Base-by-base conservation (phyloP, 2,329 filamentous ascomycete genomes). In the Talaromyces albobiverticillius region DNA sequence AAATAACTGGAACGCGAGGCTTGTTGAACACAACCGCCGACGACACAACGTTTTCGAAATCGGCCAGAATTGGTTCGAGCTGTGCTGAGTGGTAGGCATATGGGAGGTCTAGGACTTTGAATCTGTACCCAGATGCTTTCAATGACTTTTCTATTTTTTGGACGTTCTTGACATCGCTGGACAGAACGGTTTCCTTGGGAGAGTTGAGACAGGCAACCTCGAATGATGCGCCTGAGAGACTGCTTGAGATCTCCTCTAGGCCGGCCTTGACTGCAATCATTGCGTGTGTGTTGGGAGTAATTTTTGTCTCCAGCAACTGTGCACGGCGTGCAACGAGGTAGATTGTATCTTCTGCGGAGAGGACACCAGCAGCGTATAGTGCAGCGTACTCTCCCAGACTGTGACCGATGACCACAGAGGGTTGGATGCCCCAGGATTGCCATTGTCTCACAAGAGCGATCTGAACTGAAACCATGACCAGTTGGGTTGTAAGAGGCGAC, bases 121-220 rank as follows among this genome's bases (percentile, higher is more conserved):
- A 80, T 69, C 85, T 85, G 70, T 85, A 80, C 2, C 81, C 81
- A 56, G 78, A 74, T 13, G 70, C 67, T n/a, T 73, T 67, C 3
- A 87, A 75, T 31, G 75, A 63, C 11, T 80, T 71, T 57, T 69
- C 77, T 18, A 85, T 74, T 4, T 76, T 74, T 57, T 82, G 76
- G 51, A 87, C 82, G 57, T 87, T 78, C 38, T 85, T 76, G 49
- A 82, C 81, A 49, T 78, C 80, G 18, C 81, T 71, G 59, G 83
- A 84, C 23, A 93, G 77, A 2, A 93, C 89, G 6, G 85, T 90
- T 66, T 90, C 87, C 50, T 83, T 78, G 0, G 86, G 85, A 0
- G 86, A 85, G 62, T 94, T 94, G 67, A 90, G 80, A 73, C 89
- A 93, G n/a, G 89, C 87, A 59, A 83, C 73, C 61, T 81, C 78